These are phyloP conservation scores for Lecanoromycetidae sp. DNA, from an alignment of 2,329 filamentous ascomycete genomes.

Conservation along the genomic window DNA sequence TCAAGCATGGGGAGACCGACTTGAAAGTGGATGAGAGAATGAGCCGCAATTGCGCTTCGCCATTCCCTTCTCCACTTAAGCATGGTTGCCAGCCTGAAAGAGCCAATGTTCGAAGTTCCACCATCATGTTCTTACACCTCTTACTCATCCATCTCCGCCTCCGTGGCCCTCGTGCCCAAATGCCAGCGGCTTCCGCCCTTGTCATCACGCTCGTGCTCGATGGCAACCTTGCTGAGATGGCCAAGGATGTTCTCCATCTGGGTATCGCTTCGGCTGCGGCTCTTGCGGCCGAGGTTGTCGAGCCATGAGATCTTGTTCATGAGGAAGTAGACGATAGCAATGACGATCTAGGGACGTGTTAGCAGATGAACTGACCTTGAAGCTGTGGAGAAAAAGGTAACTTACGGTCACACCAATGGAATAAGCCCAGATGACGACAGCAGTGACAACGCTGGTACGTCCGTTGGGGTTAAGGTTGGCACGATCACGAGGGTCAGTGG, in stretches of 20 bases:
- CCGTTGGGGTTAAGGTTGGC: conserved; percentile 35
- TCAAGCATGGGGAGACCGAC: too few species aligned
- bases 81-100: too few species aligned
- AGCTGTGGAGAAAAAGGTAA: neutral
- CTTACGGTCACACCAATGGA: conserved; percentile 37
- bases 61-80: too few species aligned
- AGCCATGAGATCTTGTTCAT: conserved; percentile 35
- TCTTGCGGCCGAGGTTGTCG: conserved; percentile 41
- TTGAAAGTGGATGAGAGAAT: too few species aligned
- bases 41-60: too few species aligned
- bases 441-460: conserved; percentile 45
- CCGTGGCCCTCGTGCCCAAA: conserved; percentile 31
- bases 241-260: conserved; percentile 43
- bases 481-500: conserved; percentile 22
- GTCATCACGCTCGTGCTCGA: conserved; percentile 38
- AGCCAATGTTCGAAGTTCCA: neutral
- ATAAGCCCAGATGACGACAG: conserved; percentile 42
- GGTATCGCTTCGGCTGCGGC: conserved; percentile 39
- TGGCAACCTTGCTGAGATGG: conserved; percentile 40
- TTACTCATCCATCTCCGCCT: conserved; percentile 34
- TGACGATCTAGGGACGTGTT: conserved; percentile 29
- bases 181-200: conserved; percentile 35
- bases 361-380: neutral
- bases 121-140: neutral
- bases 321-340: conserved; percentile 40